Conservation (phyloP, 2,329 filamentous ascomycete species). For the Beauveria pseudobassiana region DNA sequence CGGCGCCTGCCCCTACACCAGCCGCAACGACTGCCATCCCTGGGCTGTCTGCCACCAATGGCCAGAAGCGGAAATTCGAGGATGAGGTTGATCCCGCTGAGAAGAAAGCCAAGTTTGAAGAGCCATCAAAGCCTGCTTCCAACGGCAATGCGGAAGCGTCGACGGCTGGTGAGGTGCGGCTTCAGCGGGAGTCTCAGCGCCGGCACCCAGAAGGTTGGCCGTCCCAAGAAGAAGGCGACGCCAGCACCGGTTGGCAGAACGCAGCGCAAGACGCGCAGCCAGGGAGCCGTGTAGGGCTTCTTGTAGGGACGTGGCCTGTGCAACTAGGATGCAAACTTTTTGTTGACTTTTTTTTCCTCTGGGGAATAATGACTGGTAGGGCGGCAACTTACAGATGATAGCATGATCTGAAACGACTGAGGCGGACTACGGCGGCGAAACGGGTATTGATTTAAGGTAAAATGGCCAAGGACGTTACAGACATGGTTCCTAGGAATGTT, state of each 20-base stretch:
- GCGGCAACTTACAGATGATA: not conserved
- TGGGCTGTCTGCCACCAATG: conserved; percentile 1
- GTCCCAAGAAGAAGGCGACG: conserved; percentile 30
- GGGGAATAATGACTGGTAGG: not conserved
- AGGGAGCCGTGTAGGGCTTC: conserved; percentile 27
- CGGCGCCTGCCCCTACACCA: conserved; percentile 5
- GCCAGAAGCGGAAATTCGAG: conserved; percentile 35
- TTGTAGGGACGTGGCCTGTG: not conserved
- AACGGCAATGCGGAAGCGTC: conserved; percentile 14
- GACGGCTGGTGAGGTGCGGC: not conserved
- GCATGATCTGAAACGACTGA: not conserved
- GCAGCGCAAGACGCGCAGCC: conserved; percentile 35
- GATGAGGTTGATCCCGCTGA: conserved; percentile 18
- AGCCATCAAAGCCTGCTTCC: conserved; percentile 12
- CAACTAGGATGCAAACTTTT: not conserved
- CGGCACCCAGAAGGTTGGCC: conserved; percentile 17
- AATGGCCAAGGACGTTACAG: too few species aligned
- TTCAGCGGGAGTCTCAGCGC: not conserved
- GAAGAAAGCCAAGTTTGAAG: conserved; percentile 19
- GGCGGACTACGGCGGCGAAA: too few species aligned
- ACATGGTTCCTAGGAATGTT: too few species aligned
- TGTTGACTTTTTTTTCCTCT: not conserved
- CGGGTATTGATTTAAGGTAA: too few species aligned
- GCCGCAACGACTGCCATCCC: not conserved
- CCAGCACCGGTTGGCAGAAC: conserved; percentile 27